A percentile compares a stretch with the other conserved stretches of the same genome.
These are phyloP conservation scores for Astraeus odoratus DNA, from an alignment of 768 basidiomycete species.

Conservation along the genomic window DNA sequence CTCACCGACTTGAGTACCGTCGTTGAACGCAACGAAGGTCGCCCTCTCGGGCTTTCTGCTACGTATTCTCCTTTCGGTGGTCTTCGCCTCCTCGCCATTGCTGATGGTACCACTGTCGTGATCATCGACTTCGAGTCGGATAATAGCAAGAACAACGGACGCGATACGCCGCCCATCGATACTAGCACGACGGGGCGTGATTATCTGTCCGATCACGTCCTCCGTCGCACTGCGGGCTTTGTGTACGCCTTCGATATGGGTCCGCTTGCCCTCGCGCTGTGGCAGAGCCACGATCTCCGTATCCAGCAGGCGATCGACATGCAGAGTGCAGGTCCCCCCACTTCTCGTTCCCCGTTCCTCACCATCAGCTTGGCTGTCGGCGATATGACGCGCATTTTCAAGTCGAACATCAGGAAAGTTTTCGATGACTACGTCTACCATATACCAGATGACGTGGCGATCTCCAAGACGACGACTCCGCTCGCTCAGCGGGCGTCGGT, in stretches of 20 bases:
- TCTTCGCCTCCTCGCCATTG: conserved; percentile 21
- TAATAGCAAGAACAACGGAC: conserved; percentile 28
- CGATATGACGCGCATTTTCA: conserved; percentile 1
- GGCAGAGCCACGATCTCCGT: conserved; percentile 26
- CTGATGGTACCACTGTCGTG: conserved; percentile 21
- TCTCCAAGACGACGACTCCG: conserved; percentile 4
- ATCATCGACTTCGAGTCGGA: conserved; percentile 18
- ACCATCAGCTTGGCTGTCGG: conserved; percentile 13
- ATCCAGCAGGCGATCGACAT: conserved; percentile 28
- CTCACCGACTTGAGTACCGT: conserved; percentile 12
- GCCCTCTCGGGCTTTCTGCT: conserved; percentile 24
- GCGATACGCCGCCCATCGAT: conserved; percentile 17
- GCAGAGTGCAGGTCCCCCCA: conserved; percentile 14
- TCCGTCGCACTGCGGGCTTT: conserved; percentile 21
- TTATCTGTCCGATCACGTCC: conserved; percentile 24
- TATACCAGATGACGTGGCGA: neutral
- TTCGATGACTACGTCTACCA: conserved; percentile 11
- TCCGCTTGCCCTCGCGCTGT: conserved; percentile 23
- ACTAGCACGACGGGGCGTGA: conserved; percentile 14
- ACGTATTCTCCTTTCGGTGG: conserved; percentile 15
- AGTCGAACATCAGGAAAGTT: conserved; percentile 11
- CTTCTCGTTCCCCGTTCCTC: conserved; percentile 12
- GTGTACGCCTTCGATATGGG: conserved; percentile 27
- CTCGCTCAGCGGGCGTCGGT: conserved; percentile 27
- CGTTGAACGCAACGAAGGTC: conserved; percentile 28